Evolutionary conservation across 202 grass and related monocot genomes (phyloP), one percentile per base, ranked within the genome.

Genomic region (Digitaria exilis): DNA sequence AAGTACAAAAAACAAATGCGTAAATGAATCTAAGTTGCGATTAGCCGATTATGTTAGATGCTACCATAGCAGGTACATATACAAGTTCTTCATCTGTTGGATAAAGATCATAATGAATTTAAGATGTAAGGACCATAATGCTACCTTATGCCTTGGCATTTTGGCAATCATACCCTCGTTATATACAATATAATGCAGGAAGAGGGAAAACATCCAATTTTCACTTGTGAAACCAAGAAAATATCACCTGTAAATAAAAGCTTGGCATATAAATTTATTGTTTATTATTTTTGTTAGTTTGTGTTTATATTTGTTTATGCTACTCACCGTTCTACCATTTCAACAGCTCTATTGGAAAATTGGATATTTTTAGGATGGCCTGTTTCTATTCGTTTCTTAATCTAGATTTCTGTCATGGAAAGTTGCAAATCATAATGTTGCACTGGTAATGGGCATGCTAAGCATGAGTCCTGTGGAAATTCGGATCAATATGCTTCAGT

Each of bases 21-120:
- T 46, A 66, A 48, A 79, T 57, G 48, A 56, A 30, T 81, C 56
- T 64, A 56, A 64, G 34, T 77, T 65, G 26, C 24, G 4, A 59
- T n/a, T n/a, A n/a, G n/a, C n/a, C n/a, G n/a, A n/a, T 21, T 35
- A 6, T 54, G 35, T 37, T 52, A 59, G 58, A 31, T 61, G 30
- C 52, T 62, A 82, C 14, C 60, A 63, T 55, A 6, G 37, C 9
- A 15, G 10, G 46, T 18, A 26, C 62, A 11, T 26, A 54, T 54
- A 43, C 78, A 60, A 79, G 19, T 50, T 79, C 63, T 78, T 41
- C n/a, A 12, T 67, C 48, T 64, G n/a, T 65, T 79, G 18, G 26
- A n/a, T n/a, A n/a, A n/a, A n/a, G n/a, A n/a, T n/a, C n/a, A n/a
- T n/a, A n/a, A n/a, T n/a, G n/a, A n/a, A n/a, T n/a, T n/a, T n/a